A percentile compares a stretch with the other conserved stretches of the same genome.
Conservation (phyloP, 2,329 filamentous ascomycete genomes). For the Kalmusia sp. region DNA sequence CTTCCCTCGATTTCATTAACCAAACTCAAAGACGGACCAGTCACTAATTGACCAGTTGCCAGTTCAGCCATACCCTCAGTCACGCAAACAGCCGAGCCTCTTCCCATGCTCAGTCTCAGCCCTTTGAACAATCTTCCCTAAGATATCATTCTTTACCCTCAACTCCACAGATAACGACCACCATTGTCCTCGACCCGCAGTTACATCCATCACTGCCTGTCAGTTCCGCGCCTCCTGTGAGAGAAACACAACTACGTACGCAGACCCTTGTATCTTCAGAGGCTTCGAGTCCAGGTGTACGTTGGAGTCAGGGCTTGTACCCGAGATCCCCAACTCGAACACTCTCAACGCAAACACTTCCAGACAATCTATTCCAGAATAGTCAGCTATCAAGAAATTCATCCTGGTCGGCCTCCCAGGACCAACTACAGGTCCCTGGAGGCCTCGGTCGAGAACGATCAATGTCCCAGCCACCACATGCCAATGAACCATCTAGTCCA, state of each 20-base stretch:
- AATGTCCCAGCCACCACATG: constrained; percentile 1
- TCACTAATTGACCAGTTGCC: constrained; percentile 10
- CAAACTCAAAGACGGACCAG: too few relatives aligned
- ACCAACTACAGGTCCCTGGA: neutral
- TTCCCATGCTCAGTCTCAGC: constrained; percentile 10
- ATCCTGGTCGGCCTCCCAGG: neutral
- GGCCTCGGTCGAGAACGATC: constrained; percentile 1
- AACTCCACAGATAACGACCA: neutral
- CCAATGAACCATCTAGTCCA: neutral
- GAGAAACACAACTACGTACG: neutral
- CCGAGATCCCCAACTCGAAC: neutral
- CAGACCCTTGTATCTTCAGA: neutral
- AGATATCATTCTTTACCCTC: neutral
- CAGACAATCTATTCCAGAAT: neutral
- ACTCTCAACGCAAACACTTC: neutral
- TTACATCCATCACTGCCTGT: neutral
- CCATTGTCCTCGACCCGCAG: constrained; percentile 1
- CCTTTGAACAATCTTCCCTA: constrained; percentile 3
- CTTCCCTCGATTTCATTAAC: neutral
- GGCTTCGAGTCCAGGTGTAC: neutral
- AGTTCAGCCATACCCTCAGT: constrained; percentile 6
- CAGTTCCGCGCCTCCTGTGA: neutral
- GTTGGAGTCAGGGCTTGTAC: neutral
- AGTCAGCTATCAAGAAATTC: neutral
- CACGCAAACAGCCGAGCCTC: neutral